Conservation (phyloP, 2,329 filamentous ascomycete genomes). For the Pseudopithomyces maydicus region DNA sequence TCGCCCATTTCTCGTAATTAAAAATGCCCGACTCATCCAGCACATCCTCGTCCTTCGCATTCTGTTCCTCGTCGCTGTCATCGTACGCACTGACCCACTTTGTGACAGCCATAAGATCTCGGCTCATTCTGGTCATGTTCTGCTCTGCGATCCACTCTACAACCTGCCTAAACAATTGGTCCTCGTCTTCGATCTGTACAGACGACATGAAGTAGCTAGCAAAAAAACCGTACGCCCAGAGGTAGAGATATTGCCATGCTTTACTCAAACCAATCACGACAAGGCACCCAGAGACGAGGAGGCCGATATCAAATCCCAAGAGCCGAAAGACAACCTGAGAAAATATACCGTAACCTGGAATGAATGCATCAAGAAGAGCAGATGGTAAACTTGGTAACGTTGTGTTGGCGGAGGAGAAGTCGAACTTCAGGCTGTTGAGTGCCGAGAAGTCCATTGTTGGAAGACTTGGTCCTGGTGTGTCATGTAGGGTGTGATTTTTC, state of each 20-base stretch:
- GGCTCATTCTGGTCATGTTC: constrained; percentile 41
- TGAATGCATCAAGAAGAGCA: constrained; percentile 55
- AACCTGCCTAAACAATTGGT: constrained; percentile 50
- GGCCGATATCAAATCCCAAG: constrained; percentile 55
- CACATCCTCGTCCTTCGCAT: constrained; percentile 41
- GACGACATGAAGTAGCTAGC: constrained; percentile 46
- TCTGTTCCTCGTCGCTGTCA: constrained; percentile 39
- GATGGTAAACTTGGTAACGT: constrained; percentile 47
- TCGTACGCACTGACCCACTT: constrained; percentile 41
- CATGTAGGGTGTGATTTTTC: not conserved
- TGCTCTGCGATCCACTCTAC: constrained; percentile 52
- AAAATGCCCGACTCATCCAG: constrained; percentile 51
- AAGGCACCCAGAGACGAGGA: constrained; percentile 51
- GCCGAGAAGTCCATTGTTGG: constrained; percentile 29
- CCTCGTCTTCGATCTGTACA: constrained; percentile 52
- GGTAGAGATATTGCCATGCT: constrained; percentile 24
- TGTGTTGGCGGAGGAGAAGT: constrained; percentile 20
- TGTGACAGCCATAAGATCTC: constrained; percentile 49
- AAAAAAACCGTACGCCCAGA: constrained; percentile 37
- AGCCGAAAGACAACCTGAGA: constrained; percentile 49
- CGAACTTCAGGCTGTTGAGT: constrained; percentile 21
- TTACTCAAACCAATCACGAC: constrained; percentile 49
- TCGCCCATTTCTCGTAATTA: constrained; percentile 56
- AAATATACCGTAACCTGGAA: constrained; percentile 57
- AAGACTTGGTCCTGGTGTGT: not conserved